Percentiles rank a stretch among this genome's conserved stretches.
Conservation (phyloP, 208 protist genomes). For the Leishmania tarentolae region DNA sequence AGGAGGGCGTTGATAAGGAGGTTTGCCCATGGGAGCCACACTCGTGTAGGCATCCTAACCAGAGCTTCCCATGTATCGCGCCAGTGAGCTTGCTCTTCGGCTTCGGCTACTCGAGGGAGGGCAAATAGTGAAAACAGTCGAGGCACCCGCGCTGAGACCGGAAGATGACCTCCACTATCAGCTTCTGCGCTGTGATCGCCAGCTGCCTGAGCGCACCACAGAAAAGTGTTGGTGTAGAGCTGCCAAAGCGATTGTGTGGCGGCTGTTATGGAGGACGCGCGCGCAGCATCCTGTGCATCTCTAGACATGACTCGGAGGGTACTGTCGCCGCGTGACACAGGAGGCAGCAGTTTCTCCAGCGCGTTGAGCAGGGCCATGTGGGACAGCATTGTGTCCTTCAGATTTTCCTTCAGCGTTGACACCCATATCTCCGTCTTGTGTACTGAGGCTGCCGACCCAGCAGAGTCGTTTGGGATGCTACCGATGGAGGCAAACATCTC, state of each 20-base stretch:
- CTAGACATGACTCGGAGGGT: background rate
- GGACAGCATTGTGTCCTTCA: background rate
- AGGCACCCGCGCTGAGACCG: slow-evolving; percentile 14
- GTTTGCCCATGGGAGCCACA: slow-evolving; percentile 26
- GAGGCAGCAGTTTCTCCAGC: slow-evolving; percentile 10
- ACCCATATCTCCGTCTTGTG: background rate
- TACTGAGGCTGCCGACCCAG: background rate
- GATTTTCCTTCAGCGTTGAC: background rate
- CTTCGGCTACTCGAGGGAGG: background rate
- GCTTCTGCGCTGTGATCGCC: background rate
- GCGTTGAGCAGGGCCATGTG: slow-evolving; percentile 5
- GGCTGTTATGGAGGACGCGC: background rate
- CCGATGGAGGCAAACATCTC: background rate
- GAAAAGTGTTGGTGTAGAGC: slow-evolving; percentile 10
- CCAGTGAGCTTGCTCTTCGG: slow-evolving; percentile 5
- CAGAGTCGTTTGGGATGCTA: background rate
- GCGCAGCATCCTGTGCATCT: background rate
- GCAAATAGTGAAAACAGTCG: slow-evolving; percentile 16
- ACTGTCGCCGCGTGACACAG: background rate
- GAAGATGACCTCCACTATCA: background rate
- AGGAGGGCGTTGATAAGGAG: slow-evolving; percentile 16
- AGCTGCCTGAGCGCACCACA: slow-evolving; percentile 3
- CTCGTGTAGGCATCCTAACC: background rate
- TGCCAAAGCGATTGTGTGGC: slow-evolving; percentile 5
- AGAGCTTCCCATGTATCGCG: slow-evolving; percentile 1